Base-by-base conservation (phyloP, 164 flowering plant genomes). In the Berberis vulgaris region DNA sequence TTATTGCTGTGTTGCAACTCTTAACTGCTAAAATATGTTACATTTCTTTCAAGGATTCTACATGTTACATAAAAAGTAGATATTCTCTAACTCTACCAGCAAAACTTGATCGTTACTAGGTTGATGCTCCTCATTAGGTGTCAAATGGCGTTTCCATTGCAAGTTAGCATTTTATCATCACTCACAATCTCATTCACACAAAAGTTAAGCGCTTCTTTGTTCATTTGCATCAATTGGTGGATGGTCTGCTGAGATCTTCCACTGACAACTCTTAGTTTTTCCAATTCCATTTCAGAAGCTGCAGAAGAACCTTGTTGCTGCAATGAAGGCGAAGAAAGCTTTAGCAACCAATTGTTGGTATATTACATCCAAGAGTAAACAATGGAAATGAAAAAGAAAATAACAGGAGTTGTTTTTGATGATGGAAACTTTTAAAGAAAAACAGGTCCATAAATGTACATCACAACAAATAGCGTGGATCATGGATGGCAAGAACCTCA, bases 261-360 rank as follows among this genome's bases (percentile, higher is more conserved):
- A 66, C 66, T 72, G 3, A 89, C 91, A 55, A 41, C 64, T 73
- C 82, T 85, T 44, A 87, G 66, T 67, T 81, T 81, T 69, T 82
- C 89, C 70, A 84, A 64, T 69, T 92, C 96, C 80, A 87, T 77
- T 67, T 74, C 81, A 45, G 79, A 44, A 53, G 95, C 83, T 57
- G 86, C 86, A 63, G 82, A 47, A 67, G 91, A 85, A 60, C 85
- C 84, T 73, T 84, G 78, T 78, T 79, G 83, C 95, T 84, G 87
- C 53, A 81, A 50, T 43, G 6, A 41, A 58, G 47, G 26, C 8
- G 13, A 8, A 39, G 49, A 67, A 46, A 41, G 45, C 6, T 52
- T 39, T 11, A 43, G 13, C 39, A 44, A 43, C 12, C 12, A 58
- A 6, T 3, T 41, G 13, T 41, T 43, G 5, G 45, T 26, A 26